Conservation (phyloP, 1,284 basidiomycete genomes). For the Melampsora larici-populina region DNA sequence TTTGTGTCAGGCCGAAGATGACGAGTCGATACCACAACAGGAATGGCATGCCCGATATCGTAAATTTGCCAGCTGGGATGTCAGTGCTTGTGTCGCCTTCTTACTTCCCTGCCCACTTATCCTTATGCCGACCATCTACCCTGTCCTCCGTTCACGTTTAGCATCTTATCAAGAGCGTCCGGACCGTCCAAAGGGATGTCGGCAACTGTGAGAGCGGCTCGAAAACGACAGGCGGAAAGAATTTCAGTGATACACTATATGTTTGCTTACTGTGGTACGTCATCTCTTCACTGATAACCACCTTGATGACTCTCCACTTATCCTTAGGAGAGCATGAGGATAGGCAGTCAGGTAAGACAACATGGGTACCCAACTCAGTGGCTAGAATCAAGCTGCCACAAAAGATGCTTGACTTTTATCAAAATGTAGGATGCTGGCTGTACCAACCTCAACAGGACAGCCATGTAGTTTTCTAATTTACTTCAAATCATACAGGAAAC, state of each 20-base stretch:
- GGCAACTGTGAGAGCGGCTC: no score
- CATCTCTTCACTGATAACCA: not conserved
- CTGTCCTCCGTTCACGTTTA: not conserved
- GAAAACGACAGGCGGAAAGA: no score
- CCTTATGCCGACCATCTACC: not conserved
- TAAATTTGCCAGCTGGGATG: not conserved
- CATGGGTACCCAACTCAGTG: conserved; percentile 19
- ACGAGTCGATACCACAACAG: not conserved
- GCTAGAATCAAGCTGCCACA: conserved; percentile 20
- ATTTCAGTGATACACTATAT: no score
- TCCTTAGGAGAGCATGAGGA: not conserved
- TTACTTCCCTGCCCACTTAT: not conserved
- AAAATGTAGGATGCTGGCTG: conserved; percentile 19
- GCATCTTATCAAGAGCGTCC: not conserved
- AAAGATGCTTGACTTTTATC: conserved; percentile 39
- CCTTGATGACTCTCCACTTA: no score
- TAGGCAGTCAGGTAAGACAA: not conserved
- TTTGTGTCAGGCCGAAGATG: not conserved
- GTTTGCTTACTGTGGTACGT: conserved; percentile 18
- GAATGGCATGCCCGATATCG: not conserved
- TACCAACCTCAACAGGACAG: no score
- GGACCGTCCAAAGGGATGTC: not conserved
- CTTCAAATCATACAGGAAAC: no score
- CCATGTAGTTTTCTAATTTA: no score
- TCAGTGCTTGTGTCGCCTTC: not conserved